Base-by-base conservation (phyloP, 495 filamentous ascomycete genomes). In the Xylaria castorea region DNA sequence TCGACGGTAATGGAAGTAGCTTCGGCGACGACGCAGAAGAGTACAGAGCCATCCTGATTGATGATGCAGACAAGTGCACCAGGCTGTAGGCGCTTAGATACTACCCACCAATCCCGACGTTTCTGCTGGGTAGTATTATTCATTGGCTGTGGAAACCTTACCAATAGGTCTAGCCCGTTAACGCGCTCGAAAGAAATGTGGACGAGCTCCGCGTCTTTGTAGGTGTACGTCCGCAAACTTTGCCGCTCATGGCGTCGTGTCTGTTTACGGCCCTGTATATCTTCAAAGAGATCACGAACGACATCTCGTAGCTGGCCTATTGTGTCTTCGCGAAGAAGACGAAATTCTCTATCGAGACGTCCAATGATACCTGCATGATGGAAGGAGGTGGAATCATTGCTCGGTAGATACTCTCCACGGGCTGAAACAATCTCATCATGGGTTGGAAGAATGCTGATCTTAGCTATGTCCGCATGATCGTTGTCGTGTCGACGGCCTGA, bases 271-370 rank as follows among this genome's bases (percentile, higher is more conserved):
- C 73, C 40, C 57, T 64, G 58, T 67, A 82, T 74, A 8, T 64
- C 36, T 25, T 77, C 78, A 57, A 85, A 77, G 22, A 86, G 82
- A 5, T 79, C 70, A 18, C 80, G 80, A 6, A 91, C 83, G 6
- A 86, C 85, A 75, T 92, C 89, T 55, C 88, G 80, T 3, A 93
- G 82, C 73, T 88, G 88, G 5, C 91, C 90, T 1, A 91, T 78
- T 1, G 86, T 90, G 76, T 93, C 90, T 79, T 92, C 89, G 16
- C 91, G 83, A 8, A 92, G 80, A 5, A 94, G 84, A 22, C 92
- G 85, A 70, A 94, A 93, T 73, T 94, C 89, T 66, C 89, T 81
- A 75, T 95, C 92, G 0, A 95, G 78, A 1, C 92, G 82, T 0
- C 92, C 87, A 1, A 78, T 79, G 14, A 92, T 81, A 8, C 91